These are phyloP conservation scores for Penstemon eatonii DNA, from an alignment of 257 asterid genomes.

Conservation along the genomic window DNA sequence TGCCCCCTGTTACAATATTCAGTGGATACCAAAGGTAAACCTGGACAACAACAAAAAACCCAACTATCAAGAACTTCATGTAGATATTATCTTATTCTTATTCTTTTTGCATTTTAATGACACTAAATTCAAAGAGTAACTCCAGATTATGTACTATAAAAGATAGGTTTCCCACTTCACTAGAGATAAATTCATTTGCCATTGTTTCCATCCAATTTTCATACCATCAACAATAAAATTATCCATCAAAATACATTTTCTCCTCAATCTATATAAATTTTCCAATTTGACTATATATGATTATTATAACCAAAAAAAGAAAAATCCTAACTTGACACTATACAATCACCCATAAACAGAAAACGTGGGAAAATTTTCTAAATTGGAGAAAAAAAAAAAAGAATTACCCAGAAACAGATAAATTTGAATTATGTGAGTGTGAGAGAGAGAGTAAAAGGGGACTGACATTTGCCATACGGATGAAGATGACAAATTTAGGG, in stretches of 20 bases:
- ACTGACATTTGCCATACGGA: conserved; percentile 83
- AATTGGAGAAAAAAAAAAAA: neutral
- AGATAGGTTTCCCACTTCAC: neutral
- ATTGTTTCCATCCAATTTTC: neutral
- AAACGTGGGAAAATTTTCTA: neutral
- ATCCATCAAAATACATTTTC: neutral
- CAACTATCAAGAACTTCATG: neutral
- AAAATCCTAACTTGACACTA: neutral
- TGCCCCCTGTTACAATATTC: conserved; percentile 87
- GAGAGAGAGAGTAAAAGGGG: conserved; percentile 4
- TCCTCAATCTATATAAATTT: no score
- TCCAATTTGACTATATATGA: neutral
- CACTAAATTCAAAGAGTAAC: neutral
- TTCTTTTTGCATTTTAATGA: neutral
- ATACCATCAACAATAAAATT: neutral
- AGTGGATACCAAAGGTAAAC: conserved; percentile 97
- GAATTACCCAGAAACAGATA: neutral
- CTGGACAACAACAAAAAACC: conserved; percentile 39
- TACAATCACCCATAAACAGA: neutral
- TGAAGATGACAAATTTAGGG: conserved; percentile 86
- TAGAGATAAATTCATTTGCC: neutral
- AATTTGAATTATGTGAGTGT: neutral
- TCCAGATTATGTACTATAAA: neutral
- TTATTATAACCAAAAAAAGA: neutral
- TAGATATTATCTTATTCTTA: conserved; percentile 4